Evolutionary conservation across 345 rosid species (phyloP), one percentile per base, ranked within the genome.

Genomic region (Passiflora organensis): DNA sequence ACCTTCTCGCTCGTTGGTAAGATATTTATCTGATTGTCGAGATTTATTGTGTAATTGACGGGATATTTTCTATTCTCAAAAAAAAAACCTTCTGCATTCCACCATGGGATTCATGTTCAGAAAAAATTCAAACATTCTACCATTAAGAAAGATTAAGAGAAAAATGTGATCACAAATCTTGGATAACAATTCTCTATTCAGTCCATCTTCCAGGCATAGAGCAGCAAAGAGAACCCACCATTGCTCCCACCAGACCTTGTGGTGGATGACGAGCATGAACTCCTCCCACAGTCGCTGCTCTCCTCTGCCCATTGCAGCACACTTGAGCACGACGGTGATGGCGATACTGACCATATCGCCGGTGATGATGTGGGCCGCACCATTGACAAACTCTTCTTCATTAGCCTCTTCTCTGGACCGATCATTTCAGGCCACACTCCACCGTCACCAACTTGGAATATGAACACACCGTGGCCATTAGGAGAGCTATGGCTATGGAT

Each of bases 281-380:
- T 81, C 21, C 82, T 73, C 41, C 82, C 71, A 42, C 79, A 70
- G 15, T 81, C 86, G 55, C 80, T 73, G 57, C 86, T 81, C 76
- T 81, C 86, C 66, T 81, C 86, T 20, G 86, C 82, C 86, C 86
- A 81, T 37, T 81, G 80, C 76, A 78, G 45, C 67, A 81, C 82
- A 34, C 82, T 78, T 0, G 80, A 70, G 70, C 72, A 62, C 41
- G 82, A 73, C 15, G 72, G 77, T 15, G 85, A 72, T 0, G 72
- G 58, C 0, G 80, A 72, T 24, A 62, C n/a, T 2, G 64, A 23
- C 19, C 16, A 1, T 0, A 21, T 9, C 9, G 50, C 21, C 2
- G 62, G 48, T 56, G 42, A 10, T 15, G 68, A 58, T 1, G 67
- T 32, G 0, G 75, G 23, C 6, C 62, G 71, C 42, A 44, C 13